Conservation (phyloP, 2,329 filamentous ascomycete species). For the Cercospora janseana region DNA sequence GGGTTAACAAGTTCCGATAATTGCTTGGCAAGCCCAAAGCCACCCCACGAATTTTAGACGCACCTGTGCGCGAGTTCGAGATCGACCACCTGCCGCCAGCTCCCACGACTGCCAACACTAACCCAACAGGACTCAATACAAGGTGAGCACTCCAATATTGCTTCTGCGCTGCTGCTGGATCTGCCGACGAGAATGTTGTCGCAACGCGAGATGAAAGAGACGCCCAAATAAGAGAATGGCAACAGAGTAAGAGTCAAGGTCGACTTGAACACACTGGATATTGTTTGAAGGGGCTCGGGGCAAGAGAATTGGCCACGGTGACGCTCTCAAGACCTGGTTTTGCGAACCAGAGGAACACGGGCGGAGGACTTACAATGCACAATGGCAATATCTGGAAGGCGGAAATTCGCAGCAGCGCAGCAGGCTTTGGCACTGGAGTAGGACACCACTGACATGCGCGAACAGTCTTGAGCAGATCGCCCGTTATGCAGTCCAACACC, state of each 20-base stretch:
- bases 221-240: not conserved
- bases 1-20: conserved; percentile 1
- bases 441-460: not conserved
- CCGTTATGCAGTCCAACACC: conserved; percentile 26
- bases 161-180: not conserved
- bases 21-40: not conserved
- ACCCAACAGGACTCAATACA: conserved; percentile 1
- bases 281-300: too few species aligned
- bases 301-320: not conserved
- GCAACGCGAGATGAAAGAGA: not conserved
- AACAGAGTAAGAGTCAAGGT: too few species aligned
- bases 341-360: not conserved
- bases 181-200: not conserved
- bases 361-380: too few species aligned
- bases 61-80: not conserved
- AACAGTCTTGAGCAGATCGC: conserved; percentile 21
- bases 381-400: too few species aligned
- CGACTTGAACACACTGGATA: too few species aligned
- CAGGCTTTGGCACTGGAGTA: not conserved
- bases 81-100: not conserved
- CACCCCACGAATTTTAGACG: conserved; percentile 7
- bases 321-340: not conserved
- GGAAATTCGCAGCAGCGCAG: not conserved
- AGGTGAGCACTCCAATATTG: not conserved
- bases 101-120: conserved; percentile 5